Evolutionary conservation across 2,329 filamentous ascomycete species (phyloP).

Genomic region (Cytospora mali): DNA sequence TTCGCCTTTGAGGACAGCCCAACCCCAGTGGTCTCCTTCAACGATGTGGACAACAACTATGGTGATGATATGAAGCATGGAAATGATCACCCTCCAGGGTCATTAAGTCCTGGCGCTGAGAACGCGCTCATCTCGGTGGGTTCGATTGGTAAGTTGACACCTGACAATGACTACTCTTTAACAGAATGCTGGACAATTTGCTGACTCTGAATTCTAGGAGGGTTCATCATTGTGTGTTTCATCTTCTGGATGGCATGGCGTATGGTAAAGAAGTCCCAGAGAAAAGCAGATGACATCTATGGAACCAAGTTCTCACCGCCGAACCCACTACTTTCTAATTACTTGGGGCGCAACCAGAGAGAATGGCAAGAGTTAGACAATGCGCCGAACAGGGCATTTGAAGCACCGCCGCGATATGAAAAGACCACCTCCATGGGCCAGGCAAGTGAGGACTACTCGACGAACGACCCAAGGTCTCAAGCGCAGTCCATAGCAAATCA

Average conservation of each 20-base stretch:
- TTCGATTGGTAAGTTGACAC: conserved; percentile 37
- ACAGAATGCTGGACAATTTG: background rate
- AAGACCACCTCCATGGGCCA: conserved; percentile 20
- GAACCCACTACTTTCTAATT: conserved; percentile 34
- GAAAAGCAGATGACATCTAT: conserved; percentile 27
- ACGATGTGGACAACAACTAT: conserved; percentile 18
- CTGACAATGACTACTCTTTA: background rate
- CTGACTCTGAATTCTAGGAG: conserved; percentile 37
- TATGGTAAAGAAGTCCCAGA: conserved; percentile 40
- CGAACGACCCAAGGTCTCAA: conserved; percentile 19
- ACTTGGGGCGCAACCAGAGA: conserved; percentile 35
- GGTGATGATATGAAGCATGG: conserved; percentile 3
- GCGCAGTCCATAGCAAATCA: conserved; percentile 12
- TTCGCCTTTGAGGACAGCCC: conserved; percentile 19
- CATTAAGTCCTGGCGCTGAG: conserved; percentile 34
- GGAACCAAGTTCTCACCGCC: conserved; percentile 34
- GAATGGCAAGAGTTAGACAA: conserved; percentile 39
- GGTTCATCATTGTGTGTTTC: conserved; percentile 49
- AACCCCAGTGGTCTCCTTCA: conserved; percentile 21
- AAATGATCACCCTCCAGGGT: conserved; percentile 7
- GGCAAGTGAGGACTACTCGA: conserved; percentile 23
- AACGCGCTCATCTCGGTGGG: conserved; percentile 39
- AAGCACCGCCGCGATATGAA: conserved; percentile 23
- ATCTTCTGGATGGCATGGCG: conserved; percentile 49
- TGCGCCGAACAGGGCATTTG: conserved; percentile 6